A percentile compares a stretch with the other conserved stretches of the same genome.
phyloP scores from a whole-genome alignment of 495 filamentous ascomycete species.

The Hypoxylon trugodes region DNA sequence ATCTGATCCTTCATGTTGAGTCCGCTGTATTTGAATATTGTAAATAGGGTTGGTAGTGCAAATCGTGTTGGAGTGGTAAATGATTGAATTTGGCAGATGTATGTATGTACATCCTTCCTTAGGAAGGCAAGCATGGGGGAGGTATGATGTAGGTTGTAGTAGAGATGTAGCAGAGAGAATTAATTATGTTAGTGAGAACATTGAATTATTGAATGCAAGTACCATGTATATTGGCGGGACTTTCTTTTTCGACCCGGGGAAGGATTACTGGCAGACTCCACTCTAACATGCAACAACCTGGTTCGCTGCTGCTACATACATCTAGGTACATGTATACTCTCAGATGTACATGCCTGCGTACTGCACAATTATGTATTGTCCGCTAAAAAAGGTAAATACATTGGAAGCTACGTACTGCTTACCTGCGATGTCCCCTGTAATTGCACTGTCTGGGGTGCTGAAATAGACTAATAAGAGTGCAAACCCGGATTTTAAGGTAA shows the following conservation, averaged over 20 bases:
- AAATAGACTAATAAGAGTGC: conserved; percentile 35
- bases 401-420: background rate
- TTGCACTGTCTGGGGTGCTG: conserved; percentile 38
- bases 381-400: too few relatives aligned
- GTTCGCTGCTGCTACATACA: too few relatives aligned
- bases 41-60: too few relatives aligned
- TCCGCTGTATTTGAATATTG: too few relatives aligned
- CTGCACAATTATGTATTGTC: too few relatives aligned
- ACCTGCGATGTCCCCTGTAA: conserved; percentile 28
- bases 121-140: too few relatives aligned
- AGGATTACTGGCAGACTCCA: conserved; percentile 11
- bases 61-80: too few relatives aligned
- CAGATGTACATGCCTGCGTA: too few relatives aligned
- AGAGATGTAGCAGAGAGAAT: background rate
- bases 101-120: too few relatives aligned
- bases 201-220: conserved; percentile 1
- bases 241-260: conserved; percentile 18
- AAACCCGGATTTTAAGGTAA: conserved; percentile 40
- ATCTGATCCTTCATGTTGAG: too few relatives aligned
- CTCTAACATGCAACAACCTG: conserved; percentile 2
- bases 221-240: conserved; percentile 3
- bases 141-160: background rate
- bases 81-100: too few relatives aligned
- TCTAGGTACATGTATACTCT: too few relatives aligned
- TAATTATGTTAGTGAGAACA: background rate